Conservation (phyloP, 495 filamentous ascomycete genomes). For the Glonium stellatum region DNA sequence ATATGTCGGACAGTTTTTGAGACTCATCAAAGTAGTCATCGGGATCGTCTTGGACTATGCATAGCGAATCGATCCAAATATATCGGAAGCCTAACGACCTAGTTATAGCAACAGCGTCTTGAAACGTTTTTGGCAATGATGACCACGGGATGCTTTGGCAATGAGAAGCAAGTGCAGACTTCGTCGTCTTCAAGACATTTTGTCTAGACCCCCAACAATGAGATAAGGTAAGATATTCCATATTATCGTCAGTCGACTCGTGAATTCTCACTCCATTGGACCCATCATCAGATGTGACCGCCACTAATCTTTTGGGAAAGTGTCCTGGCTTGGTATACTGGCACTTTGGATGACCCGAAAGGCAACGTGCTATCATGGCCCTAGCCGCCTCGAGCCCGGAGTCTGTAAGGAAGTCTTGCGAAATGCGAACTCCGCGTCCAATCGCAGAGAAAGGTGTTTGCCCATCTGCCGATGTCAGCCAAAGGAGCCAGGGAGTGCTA, state of each 20-base stretch:
- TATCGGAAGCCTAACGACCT: slow-evolving; percentile 20
- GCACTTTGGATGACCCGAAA: slow-evolving; percentile 17
- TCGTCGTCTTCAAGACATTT: slow-evolving; percentile 14
- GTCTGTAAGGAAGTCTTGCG: slow-evolving; percentile 19
- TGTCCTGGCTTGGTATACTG: slow-evolving; percentile 5
- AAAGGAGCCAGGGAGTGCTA: neutral
- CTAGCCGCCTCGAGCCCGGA: slow-evolving; percentile 9
- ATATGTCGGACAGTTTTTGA: slow-evolving; percentile 12
- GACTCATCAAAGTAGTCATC: slow-evolving; percentile 12
- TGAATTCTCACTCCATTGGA: slow-evolving; percentile 20
- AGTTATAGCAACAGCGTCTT: slow-evolving; percentile 22
- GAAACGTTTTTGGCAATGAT: slow-evolving; percentile 20
- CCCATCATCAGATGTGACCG: slow-evolving; percentile 14
- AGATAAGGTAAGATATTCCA: slow-evolving; percentile 21
- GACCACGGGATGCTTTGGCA: slow-evolving; percentile 21
- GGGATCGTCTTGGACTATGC: slow-evolving; percentile 22
- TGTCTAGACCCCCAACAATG: slow-evolving; percentile 21
- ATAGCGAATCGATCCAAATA: slow-evolving; percentile 24
- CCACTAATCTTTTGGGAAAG: slow-evolving; percentile 16
- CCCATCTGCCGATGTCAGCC: slow-evolving; percentile 17
- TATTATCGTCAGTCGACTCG: slow-evolving; percentile 9
- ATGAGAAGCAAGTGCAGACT: slow-evolving; percentile 7
- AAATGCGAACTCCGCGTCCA: slow-evolving; percentile 21
- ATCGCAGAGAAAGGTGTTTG: slow-evolving; percentile 26
- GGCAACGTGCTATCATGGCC: slow-evolving; percentile 18